These are phyloP conservation scores for Serendipita sp. DNA, from an alignment of 1,284 basidiomycete species.

Conservation along the genomic window DNA sequence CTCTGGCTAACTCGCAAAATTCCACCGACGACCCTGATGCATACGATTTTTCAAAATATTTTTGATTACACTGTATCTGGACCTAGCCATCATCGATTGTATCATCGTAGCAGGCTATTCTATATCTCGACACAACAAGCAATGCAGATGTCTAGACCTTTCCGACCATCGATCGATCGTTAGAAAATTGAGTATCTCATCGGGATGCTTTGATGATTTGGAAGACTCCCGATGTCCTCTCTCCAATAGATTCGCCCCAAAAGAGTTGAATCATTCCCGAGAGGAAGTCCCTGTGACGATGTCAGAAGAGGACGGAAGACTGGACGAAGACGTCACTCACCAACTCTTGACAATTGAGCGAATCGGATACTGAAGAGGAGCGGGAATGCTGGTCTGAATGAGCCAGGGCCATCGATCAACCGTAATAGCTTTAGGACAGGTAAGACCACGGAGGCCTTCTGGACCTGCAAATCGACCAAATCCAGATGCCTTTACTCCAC, in stretches of 20 bases:
- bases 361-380: slow-evolving; percentile 74
- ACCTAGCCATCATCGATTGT: too few species aligned
- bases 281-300: slow-evolving; percentile 53
- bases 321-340: slow-evolving; percentile 34
- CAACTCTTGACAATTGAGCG: slow-evolving; percentile 69
- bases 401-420: slow-evolving; percentile 72
- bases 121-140: too few species aligned
- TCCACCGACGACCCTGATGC: slow-evolving; percentile 22
- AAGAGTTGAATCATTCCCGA: slow-evolving; percentile 58
- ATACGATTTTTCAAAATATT: slow-evolving; percentile 44
- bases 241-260: slow-evolving; percentile 41
- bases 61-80: slow-evolving; percentile 16
- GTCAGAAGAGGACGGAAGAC: slow-evolving; percentile 7
- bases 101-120: too few species aligned
- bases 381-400: slow-evolving; percentile 76
- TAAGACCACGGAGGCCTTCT: slow-evolving; percentile 79
- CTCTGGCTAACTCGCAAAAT: slow-evolving; percentile 17
- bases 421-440: slow-evolving; percentile 77
- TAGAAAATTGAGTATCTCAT: not conserved
- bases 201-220: slow-evolving; percentile 16
- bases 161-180: too few species aligned
- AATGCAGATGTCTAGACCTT: too few species aligned
- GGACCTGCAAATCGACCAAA: slow-evolving; percentile 85
- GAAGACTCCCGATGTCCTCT: slow-evolving; percentile 17
- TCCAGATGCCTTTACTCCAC: slow-evolving; percentile 78